Evolutionary conservation across 192 early-diverging fungal genomes (phyloP).

Genomic region (Coemansia sp.): DNA sequence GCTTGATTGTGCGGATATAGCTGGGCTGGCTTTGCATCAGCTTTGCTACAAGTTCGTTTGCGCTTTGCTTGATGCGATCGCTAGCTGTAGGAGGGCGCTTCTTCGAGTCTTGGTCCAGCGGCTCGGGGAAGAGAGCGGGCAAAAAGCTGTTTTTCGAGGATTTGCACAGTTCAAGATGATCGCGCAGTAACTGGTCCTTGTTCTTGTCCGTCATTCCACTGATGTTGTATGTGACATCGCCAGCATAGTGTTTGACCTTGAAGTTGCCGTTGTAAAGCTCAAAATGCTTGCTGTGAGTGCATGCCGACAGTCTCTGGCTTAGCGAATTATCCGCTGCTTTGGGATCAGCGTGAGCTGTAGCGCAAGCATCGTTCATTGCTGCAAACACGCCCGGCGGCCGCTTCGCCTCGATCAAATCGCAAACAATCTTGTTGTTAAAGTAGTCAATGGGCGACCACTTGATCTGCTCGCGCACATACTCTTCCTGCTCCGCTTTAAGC

Average conservation of each 20-base stretch:
- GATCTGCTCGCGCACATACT: constrained; percentile 94
- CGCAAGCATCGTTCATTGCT: constrained; percentile 97
- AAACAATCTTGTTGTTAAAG: constrained; percentile 99
- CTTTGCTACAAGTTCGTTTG: constrained; percentile 87
- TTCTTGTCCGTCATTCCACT: constrained; percentile 98
- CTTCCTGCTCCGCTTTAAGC: constrained; percentile 98
- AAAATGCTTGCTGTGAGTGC: constrained; percentile 75
- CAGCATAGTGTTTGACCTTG: constrained; percentile 93
- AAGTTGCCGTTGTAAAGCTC: constrained; percentile 72
- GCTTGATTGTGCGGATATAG: constrained; percentile 98
- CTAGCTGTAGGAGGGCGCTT: constrained; percentile 97
- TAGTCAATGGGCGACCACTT: constrained; percentile 99
- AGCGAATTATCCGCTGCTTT: constrained; percentile 75
- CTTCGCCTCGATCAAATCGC: constrained; percentile 97
- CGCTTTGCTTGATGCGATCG: constrained; percentile 89
- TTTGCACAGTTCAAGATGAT: constrained; percentile 87
- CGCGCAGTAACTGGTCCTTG: constrained; percentile 94
- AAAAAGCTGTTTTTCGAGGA: constrained; percentile 78
- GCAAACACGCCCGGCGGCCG: constrained; percentile 91
- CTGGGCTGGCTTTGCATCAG: constrained; percentile 94
- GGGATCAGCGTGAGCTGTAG: constrained; percentile 92
- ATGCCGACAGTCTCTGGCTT: constrained; percentile 65
- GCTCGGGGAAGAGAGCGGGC: constrained; percentile 83
- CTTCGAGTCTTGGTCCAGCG: constrained; percentile 83
- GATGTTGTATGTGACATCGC: constrained; percentile 89